Evolutionary conservation across 257 asterid genomes (phyloP), one percentile per base, ranked within the genome.

Genomic region (Solanum sejunctum): DNA sequence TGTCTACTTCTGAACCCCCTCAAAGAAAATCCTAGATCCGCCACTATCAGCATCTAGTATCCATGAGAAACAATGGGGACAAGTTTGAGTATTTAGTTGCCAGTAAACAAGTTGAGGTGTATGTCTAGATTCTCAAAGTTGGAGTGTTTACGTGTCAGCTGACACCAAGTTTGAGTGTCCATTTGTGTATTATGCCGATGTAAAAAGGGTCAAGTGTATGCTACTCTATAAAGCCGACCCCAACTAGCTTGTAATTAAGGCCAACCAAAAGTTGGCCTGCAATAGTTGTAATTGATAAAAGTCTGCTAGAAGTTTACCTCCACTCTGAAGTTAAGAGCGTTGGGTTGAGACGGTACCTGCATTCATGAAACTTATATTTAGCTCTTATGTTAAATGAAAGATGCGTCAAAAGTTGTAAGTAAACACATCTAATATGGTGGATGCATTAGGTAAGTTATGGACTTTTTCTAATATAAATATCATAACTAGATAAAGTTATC

Each of bases 291-390:
- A 3, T 32, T 23, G 4, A 21, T 13, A 32, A 23, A 86, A 49
- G 41, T 32, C 41, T 26, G 10, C 52, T 6, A 36, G 5, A 61
- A 81, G 87, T 95, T 84, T 90, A 94, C 98, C 86, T 91, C 97
- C 45, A 92, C 86, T 90, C 98, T 92, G 80, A 85, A 84, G 85
- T 93, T 64, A 83, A 89, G 60, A 79, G 81, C 36, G 13, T 85
- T 81, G 17, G 89, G 4, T 21, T 26, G 79, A 2, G 81, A 7
- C 47, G 81, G 28, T 84, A 82, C 93, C 96, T 92, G 91, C 88
- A 89, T 61, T 23, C 61, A 80, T 81, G 17, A 64, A 70, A 23
- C 51, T 41, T 32, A 55, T 51, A 13, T 13, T 69, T 36, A 69
- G 77, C 77, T 69, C 8, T 32, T 13, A 67, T 69, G 73, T 32